Evolutionary conservation across 805 yeast species (phyloP), one percentile per base, ranked within the genome.

Genomic region (Osmozyma mogii): DNA sequence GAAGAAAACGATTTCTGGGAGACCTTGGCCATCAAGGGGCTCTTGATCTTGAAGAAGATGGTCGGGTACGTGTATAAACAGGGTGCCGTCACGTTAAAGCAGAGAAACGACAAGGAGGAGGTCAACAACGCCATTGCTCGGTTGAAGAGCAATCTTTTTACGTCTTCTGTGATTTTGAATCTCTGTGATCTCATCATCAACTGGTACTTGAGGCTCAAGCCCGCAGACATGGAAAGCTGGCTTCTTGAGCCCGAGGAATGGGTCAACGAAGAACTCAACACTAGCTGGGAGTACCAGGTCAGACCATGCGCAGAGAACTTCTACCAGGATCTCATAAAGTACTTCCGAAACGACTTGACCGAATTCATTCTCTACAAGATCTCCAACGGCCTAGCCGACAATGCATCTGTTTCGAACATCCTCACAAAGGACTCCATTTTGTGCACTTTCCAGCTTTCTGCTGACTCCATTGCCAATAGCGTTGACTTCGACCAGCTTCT

Each of bases 241-340:
- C 50, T 65, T 9, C 52, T 70, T 11, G 95, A 87, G 36, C 96
- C 97, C 0, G 97, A 87, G 50, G 96, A 85, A 51, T 92, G 94
- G 84, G 76, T 83, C 13, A 76, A 78, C 39, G 95, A 85, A 46
- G 94, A 87, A 41, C 58, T 78, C 34, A 69, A 76, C 29, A 61
- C 75, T 4, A 78, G 80, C 47, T 85, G 84, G 77, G 96, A 88
- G 48, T 84, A 63, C 50, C 88, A 83, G 49, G 68, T 87, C 9
- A 65, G 94, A 33, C 85, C 89, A 3, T 84, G 96, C 55, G 85
- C 95, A 0, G 95, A 84, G 43, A 78, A 78, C 47, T 76, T 85
- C 41, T 87, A 78, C 49, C 83, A 78, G 41, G 92, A 81, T 47
- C 56, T 88, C 38, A 71, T 84, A 22, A 64, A 66, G 27, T 67